phyloP scores from a whole-genome alignment of 2,329 filamentous ascomycete species.

The Purpureocillium lavendulum region DNA sequence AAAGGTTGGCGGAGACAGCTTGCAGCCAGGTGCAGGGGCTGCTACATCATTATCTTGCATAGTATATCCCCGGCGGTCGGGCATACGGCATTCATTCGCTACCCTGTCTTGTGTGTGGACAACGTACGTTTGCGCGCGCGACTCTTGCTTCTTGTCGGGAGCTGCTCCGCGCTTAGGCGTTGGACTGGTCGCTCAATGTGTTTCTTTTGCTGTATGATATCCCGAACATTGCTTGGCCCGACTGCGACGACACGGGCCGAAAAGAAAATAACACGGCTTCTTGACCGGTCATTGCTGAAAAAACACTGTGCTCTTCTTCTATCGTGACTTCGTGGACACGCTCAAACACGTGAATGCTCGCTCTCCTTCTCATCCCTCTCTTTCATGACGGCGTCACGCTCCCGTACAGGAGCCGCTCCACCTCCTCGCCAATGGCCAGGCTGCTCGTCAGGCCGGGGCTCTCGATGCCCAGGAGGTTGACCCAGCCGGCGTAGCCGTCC shows the following conservation, averaged over 20 bases:
- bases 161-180: no score
- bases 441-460: slow-evolving; percentile 84
- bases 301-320: no score
- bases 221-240: slow-evolving; percentile 1
- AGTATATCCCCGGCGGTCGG: slow-evolving; percentile 1
- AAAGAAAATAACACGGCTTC: no score
- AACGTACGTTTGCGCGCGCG: background rate
- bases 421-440: slow-evolving; percentile 77
- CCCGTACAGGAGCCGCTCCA: slow-evolving; percentile 43
- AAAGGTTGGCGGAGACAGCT: no score
- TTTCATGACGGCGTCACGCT: background rate
- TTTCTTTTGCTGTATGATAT: slow-evolving; percentile 5
- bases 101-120: background rate
- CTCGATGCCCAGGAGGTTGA: slow-evolving; percentile 89
- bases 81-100: slow-evolving; percentile 4
- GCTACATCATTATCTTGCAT: slow-evolving; percentile 1
- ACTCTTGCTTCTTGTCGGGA: slow-evolving; percentile 1
- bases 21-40: no score
- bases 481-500: slow-evolving; percentile 70
- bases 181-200: no score
- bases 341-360: no score
- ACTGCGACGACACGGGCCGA: no score
- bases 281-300: no score
- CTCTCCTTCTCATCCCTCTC: no score
- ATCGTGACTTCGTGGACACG: no score